Base-by-base conservation (phyloP, 2,329 filamentous ascomycete genomes). In the Pseudogymnoascus verrucosus region DNA sequence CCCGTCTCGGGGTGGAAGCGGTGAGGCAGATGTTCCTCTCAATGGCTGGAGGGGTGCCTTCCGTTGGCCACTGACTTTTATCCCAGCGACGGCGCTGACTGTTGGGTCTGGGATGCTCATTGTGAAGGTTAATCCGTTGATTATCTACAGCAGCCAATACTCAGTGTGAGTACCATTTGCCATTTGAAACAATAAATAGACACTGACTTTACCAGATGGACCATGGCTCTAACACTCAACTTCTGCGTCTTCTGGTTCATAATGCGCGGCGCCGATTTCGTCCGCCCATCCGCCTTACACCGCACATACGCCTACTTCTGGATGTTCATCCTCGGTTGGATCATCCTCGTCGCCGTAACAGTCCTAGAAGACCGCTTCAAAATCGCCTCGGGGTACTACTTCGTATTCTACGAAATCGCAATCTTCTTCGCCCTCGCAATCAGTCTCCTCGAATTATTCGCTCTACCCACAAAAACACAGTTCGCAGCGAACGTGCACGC, bases 131-230 rank as follows among this genome's bases (percentile, higher is more conserved):
- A 98, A 98, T 72, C 92, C 93, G 1, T 84, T 91, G 70, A 91
- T 98, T 69, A 80, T 95, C n/a, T 95, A 97, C 77, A 93, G 91
- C 76, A 96, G 89, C 70, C 83, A 87, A 59, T 98, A 95, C 73
- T 82, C 90, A 4, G 89, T 97, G 71, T 83, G 72, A 74, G 80
- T 77, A 7, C 0, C 19, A 11, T 1, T 21, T 6, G 1, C 19
- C 6, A 39, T 57, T 31, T 19, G 26, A n/a, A 26, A 19, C 28
- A 11, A n/a, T 16, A 39, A 8, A 5, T 23, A 1, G 42, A 6
- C 34, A 51, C 68, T 72, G 61, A 71, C 67, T 7, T 1, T 2
- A 3, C 4, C 39, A 82, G 80, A 1, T 96, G 92, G 91, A 85
- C 86, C 28, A 96, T 96, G 88, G 89, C 92, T 78, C 72, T 93